Percentiles rank a stretch among this genome's conserved stretches.
phyloP scores from a whole-genome alignment of 768 basidiomycete genomes.

The Lentinula boryana region DNA sequence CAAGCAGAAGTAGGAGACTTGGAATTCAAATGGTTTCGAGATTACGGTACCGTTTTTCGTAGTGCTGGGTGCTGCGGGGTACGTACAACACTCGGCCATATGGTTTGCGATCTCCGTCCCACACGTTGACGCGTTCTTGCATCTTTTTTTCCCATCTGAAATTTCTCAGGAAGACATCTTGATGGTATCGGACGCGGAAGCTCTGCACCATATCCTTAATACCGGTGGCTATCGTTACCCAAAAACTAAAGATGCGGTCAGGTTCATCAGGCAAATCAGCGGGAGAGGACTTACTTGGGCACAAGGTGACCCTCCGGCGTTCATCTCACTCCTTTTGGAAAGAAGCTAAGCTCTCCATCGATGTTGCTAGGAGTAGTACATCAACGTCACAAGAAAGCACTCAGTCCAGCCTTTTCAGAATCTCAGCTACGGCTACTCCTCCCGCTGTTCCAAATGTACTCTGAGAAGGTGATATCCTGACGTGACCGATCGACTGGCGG shows the following conservation, averaged over 20 bases:
- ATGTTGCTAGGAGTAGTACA: slow-evolving; percentile 14
- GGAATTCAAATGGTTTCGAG: neutral
- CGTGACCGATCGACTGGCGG: slow-evolving; percentile 12
- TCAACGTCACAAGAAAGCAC: slow-evolving; percentile 23
- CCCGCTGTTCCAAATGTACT: slow-evolving; percentile 18
- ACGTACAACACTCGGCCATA: neutral
- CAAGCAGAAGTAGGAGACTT: slow-evolving; percentile 1
- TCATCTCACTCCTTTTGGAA: neutral
- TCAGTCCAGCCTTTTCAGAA: slow-evolving; percentile 20
- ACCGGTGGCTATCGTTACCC: slow-evolving; percentile 21
- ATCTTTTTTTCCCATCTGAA: neutral
- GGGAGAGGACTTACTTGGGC: slow-evolving; percentile 16
- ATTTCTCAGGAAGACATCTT: slow-evolving; percentile 19
- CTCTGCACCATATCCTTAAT: slow-evolving; percentile 14
- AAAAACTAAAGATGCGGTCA: slow-evolving; percentile 12
- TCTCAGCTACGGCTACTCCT: slow-evolving; percentile 21
- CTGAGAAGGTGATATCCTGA: slow-evolving; percentile 14
- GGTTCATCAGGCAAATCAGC: slow-evolving; percentile 10
- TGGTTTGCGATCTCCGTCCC: neutral
- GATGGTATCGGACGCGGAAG: slow-evolving; percentile 18
- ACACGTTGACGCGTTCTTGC: neutral
- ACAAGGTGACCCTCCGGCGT: slow-evolving; percentile 9
- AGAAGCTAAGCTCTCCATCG: neutral
- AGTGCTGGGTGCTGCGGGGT: slow-evolving; percentile 4
- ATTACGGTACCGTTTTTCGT: slow-evolving; percentile 2